phyloP scores from a whole-genome alignment of 257 asterid genomes.

The Nicotiana attenuata region DNA sequence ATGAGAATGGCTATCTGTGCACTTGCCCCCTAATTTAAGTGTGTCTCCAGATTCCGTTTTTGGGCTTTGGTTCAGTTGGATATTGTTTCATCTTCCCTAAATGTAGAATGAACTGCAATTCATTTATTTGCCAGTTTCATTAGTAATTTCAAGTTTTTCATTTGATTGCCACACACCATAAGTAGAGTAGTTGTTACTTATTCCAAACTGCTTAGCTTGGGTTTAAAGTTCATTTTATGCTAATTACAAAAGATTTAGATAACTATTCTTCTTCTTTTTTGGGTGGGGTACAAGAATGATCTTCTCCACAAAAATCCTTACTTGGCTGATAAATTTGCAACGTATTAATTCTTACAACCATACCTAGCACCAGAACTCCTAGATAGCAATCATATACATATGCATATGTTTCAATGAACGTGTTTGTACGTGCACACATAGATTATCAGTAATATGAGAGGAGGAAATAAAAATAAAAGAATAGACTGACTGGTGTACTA shows the following conservation, averaged over 20 bases:
- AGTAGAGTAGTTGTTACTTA: neutral
- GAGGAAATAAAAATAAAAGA: slow-evolving; percentile 1
- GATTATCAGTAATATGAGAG: neutral
- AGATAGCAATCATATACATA: neutral
- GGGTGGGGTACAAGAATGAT: neutral
- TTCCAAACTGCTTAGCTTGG: neutral
- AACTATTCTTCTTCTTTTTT: neutral
- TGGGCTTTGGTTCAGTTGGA: neutral
- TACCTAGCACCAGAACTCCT: neutral
- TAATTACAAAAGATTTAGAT: neutral
- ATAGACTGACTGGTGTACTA: neutral
- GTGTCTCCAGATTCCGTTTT: neutral
- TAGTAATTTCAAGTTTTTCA: neutral
- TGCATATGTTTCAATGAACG: neutral
- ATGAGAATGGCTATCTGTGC: too few relatives aligned
- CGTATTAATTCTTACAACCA: neutral
- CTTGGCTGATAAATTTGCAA: neutral
- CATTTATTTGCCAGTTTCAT: neutral
- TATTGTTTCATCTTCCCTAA: neutral
- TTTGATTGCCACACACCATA: neutral
- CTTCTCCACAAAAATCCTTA: neutral
- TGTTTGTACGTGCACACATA: neutral
- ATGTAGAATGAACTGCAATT: neutral
- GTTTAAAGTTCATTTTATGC: neutral
- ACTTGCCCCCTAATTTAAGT: too few relatives aligned